A percentile compares a stretch with the other conserved stretches of the same genome.
phyloP scores from a whole-genome alignment of 1,284 basidiomycete genomes.

The Paramarasmius palmivorus region DNA sequence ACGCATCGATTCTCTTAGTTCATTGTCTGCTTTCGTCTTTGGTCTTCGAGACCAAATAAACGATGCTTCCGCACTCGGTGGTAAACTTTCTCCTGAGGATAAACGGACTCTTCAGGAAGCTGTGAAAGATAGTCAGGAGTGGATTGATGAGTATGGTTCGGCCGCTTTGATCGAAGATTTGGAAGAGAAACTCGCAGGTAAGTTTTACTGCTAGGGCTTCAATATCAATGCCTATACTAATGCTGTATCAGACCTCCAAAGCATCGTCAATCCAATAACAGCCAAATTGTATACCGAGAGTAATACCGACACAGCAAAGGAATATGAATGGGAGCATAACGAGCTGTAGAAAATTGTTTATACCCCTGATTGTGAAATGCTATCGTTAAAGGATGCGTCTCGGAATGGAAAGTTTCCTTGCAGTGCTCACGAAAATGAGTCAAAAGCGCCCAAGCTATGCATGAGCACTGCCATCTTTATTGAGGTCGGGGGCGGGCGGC shows the following conservation, averaged over 20 bases:
- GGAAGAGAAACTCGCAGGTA: constrained; percentile 30
- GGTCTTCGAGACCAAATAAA: constrained; percentile 70
- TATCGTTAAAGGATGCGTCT: too few species aligned
- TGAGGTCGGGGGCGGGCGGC: too few species aligned
- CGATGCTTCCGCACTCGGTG: constrained; percentile 55
- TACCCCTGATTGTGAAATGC: neutral
- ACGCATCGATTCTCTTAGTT: constrained; percentile 70
- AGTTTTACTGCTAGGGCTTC: constrained; percentile 2
- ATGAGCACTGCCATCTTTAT: too few species aligned
- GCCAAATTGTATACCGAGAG: constrained; percentile 20
- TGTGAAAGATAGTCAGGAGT: constrained; percentile 51
- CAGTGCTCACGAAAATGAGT: too few species aligned
- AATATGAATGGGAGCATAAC: neutral
- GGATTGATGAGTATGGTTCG: constrained; percentile 28
- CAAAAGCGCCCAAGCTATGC: too few species aligned
- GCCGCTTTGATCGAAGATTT: constrained; percentile 29
- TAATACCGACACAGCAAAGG: too few species aligned
- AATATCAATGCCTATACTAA: neutral
- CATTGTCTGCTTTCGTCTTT: constrained; percentile 76
- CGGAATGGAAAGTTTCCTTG: too few species aligned
- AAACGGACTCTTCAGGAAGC: constrained; percentile 52
- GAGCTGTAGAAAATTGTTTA: neutral
- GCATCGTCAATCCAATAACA: constrained; percentile 25
- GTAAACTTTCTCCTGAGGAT: constrained; percentile 68
- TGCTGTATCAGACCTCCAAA: constrained; percentile 22